Conservation (phyloP, 176 grass and related monocot genomes). For the Panicum miliaceum region DNA sequence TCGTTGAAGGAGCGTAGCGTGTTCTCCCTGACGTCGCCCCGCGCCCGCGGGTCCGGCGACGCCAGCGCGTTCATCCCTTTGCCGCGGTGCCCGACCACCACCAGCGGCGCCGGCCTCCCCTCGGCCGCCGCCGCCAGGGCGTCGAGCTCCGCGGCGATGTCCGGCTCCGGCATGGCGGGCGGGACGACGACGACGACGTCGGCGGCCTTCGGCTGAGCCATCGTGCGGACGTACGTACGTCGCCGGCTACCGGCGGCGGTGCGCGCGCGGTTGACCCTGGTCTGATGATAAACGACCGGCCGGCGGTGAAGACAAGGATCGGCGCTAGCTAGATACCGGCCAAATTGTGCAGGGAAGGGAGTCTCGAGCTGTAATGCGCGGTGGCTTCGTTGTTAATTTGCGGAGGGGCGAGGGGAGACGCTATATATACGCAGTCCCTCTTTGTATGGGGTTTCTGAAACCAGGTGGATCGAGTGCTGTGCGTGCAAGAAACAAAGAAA, state of each 20-base stretch:
- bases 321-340: neutral
- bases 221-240: neutral
- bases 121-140: neutral
- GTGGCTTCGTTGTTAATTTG: neutral
- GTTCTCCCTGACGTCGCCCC: constrained; percentile 74
- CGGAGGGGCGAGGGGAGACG: neutral
- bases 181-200: constrained; percentile 32
- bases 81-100: constrained; percentile 79
- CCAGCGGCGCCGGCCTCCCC: constrained; percentile 13
- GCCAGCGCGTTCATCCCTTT: constrained; percentile 85
- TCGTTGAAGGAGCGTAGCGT: constrained; percentile 73
- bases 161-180: neutral
- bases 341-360: too few species aligned
- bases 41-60: constrained; percentile 57
- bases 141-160: constrained; percentile 28
- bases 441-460: too few species aligned
- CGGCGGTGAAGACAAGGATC: neutral
- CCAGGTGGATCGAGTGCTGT: neutral
- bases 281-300: neutral
- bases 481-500: neutral
- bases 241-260: too few species aligned
- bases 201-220: constrained; percentile 66
- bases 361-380: neutral
- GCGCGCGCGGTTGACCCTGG: neutral
- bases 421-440: neutral